These are phyloP conservation scores for Narthecium ossifragum DNA, from an alignment of 106 monocot genomes.

Conservation along the genomic window DNA sequence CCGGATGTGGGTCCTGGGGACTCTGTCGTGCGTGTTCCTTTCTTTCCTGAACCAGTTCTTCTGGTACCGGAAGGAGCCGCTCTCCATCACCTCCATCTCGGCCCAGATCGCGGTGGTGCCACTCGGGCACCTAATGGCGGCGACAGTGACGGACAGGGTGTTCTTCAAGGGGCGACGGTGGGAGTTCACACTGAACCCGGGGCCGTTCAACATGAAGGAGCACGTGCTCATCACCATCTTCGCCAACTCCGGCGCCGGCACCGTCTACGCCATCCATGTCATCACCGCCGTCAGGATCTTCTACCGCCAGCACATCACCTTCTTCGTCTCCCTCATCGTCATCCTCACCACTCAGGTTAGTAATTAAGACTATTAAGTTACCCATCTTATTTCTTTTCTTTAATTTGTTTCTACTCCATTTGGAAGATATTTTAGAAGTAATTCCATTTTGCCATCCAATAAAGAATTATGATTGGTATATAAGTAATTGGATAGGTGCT, in stretches of 20 bases:
- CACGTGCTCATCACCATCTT: constrained; percentile 5
- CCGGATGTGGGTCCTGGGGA: constrained; percentile 46
- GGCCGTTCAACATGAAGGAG: constrained; percentile 10
- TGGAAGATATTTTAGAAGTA: too few relatives aligned
- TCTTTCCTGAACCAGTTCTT: constrained; percentile 68
- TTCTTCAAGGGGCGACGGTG: constrained; percentile 17
- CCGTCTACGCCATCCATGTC: neutral
- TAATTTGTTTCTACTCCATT: too few relatives aligned
- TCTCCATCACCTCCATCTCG: constrained; percentile 50
- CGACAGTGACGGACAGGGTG: constrained; percentile 18
- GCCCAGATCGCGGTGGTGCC: constrained; percentile 72
- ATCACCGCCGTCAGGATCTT: constrained; percentile 2
- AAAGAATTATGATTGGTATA: too few relatives aligned
- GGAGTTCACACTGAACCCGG: constrained; percentile 2
- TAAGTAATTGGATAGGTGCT: constrained; percentile 58
- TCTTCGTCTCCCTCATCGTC: neutral
- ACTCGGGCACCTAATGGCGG: constrained; percentile 54
- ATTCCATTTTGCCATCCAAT: too few relatives aligned
- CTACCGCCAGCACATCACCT: constrained; percentile 4
- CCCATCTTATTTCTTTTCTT: too few relatives aligned
- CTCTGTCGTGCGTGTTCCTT: constrained; percentile 30
- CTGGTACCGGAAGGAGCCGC: constrained; percentile 64
- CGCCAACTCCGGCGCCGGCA: constrained; percentile 3
- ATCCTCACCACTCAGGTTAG: constrained; percentile 61
- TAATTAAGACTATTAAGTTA: too few relatives aligned